Evolutionary conservation across 2,329 filamentous ascomycete species (phyloP).

Genomic region (Lecanosticta acicola): DNA sequence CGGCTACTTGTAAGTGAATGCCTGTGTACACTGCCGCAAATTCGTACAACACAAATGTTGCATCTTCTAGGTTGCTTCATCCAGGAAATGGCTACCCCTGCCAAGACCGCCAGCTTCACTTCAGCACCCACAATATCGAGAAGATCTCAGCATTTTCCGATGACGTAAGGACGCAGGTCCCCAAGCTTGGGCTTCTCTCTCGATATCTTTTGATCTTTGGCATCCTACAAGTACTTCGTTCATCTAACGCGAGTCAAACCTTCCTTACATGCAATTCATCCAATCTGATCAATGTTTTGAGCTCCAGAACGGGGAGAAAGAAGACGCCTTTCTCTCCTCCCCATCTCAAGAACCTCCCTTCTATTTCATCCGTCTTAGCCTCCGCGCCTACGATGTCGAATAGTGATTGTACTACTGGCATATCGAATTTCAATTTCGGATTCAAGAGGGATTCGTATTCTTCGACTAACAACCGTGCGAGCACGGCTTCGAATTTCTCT

Average conservation of each 20-base stretch:
- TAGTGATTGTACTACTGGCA: conserved; percentile 1
- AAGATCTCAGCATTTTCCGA: no score
- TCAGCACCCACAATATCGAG: no score
- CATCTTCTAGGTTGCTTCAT: no score
- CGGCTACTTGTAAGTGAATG: no score
- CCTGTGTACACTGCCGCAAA: no score
- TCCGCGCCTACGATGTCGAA: not conserved
- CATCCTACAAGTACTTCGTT: no score
- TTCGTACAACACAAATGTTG: no score
- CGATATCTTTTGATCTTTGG: not conserved
- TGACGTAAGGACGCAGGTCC: not conserved
- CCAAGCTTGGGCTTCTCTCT: not conserved
- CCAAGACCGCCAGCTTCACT: no score
- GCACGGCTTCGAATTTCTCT: not conserved
- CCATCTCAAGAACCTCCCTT: not conserved
- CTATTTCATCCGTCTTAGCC: not conserved
- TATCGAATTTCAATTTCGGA: not conserved
- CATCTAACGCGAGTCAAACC: no score
- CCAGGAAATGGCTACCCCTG: no score
- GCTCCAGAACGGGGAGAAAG: not conserved
- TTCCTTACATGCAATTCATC: not conserved
- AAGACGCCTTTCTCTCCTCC: not conserved
- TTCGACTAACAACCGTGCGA: conserved; percentile 2
- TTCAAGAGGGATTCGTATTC: not conserved
- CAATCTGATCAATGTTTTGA: not conserved